These are phyloP conservation scores for Puya raimondii DNA, from an alignment of 176 grass and related monocot species.

Conservation along the genomic window DNA sequence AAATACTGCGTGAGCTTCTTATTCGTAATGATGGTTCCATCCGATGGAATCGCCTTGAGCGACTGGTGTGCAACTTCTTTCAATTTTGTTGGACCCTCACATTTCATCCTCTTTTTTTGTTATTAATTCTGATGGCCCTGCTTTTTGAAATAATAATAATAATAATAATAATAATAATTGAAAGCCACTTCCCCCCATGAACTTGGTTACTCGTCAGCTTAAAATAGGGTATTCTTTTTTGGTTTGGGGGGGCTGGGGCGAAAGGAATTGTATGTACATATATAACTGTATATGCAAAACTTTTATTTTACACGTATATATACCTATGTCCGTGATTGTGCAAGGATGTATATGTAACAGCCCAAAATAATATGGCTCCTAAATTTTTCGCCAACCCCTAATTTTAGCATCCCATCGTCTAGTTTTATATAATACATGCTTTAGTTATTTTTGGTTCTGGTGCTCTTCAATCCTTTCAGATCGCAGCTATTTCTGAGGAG, in stretches of 20 bases:
- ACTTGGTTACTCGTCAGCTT: no score
- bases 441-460: conserved; percentile 13
- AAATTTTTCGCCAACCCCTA: neutral
- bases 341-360: no score
- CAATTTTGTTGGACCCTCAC: conserved; percentile 3
- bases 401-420: neutral
- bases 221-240: no score
- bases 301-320: no score
- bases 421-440: neutral
- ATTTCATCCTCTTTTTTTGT: conserved; percentile 4
- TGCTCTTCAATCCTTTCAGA: conserved; percentile 26
- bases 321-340: no score
- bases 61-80: conserved; percentile 39
- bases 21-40: conserved; percentile 86
- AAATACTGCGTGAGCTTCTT: conserved; percentile 72
- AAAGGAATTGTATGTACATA: no score
- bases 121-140: neutral
- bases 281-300: no score
- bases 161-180: neutral
- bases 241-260: no score
- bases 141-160: neutral
- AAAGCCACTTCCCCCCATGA: no score
- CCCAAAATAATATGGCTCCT: no score
- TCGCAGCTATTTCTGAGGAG: conserved; percentile 84
- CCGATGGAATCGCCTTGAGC: conserved; percentile 85